Evolutionary conservation across 2,329 filamentous ascomycete species (phyloP).

Genomic region (Cladophialophora chaetospira): DNA sequence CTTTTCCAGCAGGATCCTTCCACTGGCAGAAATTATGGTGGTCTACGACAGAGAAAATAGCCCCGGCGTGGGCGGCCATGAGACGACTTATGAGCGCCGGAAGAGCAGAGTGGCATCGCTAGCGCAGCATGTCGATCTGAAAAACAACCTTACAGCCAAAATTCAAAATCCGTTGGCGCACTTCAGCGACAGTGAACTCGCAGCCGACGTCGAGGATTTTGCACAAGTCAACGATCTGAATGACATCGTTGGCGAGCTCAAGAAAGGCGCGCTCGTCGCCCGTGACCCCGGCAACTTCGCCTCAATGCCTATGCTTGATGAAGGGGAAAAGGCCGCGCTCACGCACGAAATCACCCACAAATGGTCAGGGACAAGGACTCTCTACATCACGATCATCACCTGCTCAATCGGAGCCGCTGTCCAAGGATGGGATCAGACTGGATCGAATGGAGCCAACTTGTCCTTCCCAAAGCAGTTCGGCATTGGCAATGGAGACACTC

Average conservation of each 20-base stretch:
- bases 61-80: no score
- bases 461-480: slow-evolving; percentile 51
- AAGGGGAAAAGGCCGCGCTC: slow-evolving; percentile 46
- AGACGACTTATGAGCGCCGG: no score
- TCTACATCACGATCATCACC: slow-evolving; percentile 55
- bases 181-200: slow-evolving; percentile 41
- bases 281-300: slow-evolving; percentile 52
- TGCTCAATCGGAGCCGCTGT: slow-evolving; percentile 56
- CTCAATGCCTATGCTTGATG: slow-evolving; percentile 45
- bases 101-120: no score
- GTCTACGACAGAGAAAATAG: no score
- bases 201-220: slow-evolving; percentile 48
- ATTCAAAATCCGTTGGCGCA: slow-evolving; percentile 52
- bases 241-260: slow-evolving; percentile 45
- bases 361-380: slow-evolving; percentile 51
- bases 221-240: slow-evolving; percentile 44
- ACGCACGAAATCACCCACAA: slow-evolving; percentile 51
- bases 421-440: slow-evolving; percentile 56
- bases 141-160: slow-evolving; percentile 22
- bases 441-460: slow-evolving; percentile 57
- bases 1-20: no score
- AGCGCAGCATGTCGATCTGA: slow-evolving; percentile 18
- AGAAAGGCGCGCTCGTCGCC: slow-evolving; percentile 54
- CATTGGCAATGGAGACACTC: slow-evolving; percentile 39
- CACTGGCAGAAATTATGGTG: no score